Evolutionary conservation across 2,329 filamentous ascomycete species (phyloP), one percentile per base, ranked within the genome.

Genomic region (Allantophomopsis cytisporea): DNA sequence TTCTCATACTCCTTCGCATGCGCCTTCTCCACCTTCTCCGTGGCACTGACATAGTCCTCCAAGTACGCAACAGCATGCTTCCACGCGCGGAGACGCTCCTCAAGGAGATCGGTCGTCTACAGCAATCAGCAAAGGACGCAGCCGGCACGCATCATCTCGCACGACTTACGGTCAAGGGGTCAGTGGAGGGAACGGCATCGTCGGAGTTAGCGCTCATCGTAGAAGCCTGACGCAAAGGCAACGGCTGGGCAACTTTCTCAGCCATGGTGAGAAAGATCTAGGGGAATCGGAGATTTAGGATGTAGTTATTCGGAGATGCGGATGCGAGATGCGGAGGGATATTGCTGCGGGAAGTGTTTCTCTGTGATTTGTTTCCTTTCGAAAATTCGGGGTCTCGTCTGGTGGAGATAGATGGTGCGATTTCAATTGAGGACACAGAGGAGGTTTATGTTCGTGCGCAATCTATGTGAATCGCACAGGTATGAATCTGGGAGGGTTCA

Each of bases 1-100:
- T 84, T 89, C 65, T 96, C 88, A 54, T 94, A 94, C 60, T 96
- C 89, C 66, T 94, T 96, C 40, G 85, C 78, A 50, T 94, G 82
- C 10, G 75, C 71, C 55, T 79, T 81, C 56, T 95, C 81, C 42
- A 85, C 69, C 69, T 89, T 95, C 60, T 94, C 87, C 3, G 87
- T 84, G 6, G 83, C 79, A 21, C 66, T 67, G 53, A 96, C 71
- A 59, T 95, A 98, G 38, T 94, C 86, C 61, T 96, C 87, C 36
- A 98, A 71, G 56, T 94, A 89, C 41, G 71, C 84, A 45, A 87
- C 84, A 44, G 88, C 85, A 59, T 96, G 89, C 60, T 95, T 96
- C 87, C 87, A 98, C 36, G 91, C 91, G 53, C 84, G 82, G 44
- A 98, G 70, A 47, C 91, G 78, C 66, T 96, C 86, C 40, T 80